A percentile compares a stretch with the other conserved stretches of the same genome.
phyloP scores from a whole-genome alignment of 163 green algal species.

The Chlamydomonas reinhardtii region DNA sequence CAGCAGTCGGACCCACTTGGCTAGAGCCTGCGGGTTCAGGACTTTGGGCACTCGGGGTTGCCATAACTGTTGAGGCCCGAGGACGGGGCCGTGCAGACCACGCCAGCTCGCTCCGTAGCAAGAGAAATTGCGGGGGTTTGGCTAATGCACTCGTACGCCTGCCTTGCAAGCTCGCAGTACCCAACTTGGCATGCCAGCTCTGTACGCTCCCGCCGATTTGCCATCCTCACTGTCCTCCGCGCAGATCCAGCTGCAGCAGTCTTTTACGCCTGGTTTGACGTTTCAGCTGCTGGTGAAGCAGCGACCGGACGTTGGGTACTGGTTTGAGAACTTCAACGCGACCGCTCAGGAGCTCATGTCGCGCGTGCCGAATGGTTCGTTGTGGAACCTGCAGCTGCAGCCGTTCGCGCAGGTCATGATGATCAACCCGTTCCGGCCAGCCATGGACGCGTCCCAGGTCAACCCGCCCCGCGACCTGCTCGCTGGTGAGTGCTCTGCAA shows the following conservation, averaged over 20 bases:
- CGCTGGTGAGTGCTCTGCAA: neutral
- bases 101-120: too few species aligned
- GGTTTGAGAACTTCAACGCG: conserved; percentile 32
- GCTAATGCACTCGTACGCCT: too few species aligned
- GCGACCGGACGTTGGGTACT: conserved; percentile 7
- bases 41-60: too few species aligned
- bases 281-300: conserved; percentile 41
- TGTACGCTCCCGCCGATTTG: too few species aligned
- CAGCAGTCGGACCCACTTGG: too few species aligned
- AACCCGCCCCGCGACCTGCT: conserved; percentile 15
- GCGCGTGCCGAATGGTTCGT: neutral
- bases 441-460: conserved; percentile 1
- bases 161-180: too few species aligned
- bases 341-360: conserved; percentile 27
- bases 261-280: conserved; percentile 17
- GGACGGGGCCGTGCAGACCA: too few species aligned
- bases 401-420: conserved; percentile 45
- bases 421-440: conserved; percentile 3
- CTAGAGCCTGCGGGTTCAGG: too few species aligned
- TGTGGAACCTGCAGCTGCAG: conserved; percentile 47
- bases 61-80: too few species aligned
- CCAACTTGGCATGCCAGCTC: too few species aligned
- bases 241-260: conserved; percentile 46
- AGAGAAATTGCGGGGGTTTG: too few species aligned
- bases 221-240: neutral